Base-by-base conservation (phyloP, 768 basidiomycete species). In the Mycena leptocephala region DNA sequence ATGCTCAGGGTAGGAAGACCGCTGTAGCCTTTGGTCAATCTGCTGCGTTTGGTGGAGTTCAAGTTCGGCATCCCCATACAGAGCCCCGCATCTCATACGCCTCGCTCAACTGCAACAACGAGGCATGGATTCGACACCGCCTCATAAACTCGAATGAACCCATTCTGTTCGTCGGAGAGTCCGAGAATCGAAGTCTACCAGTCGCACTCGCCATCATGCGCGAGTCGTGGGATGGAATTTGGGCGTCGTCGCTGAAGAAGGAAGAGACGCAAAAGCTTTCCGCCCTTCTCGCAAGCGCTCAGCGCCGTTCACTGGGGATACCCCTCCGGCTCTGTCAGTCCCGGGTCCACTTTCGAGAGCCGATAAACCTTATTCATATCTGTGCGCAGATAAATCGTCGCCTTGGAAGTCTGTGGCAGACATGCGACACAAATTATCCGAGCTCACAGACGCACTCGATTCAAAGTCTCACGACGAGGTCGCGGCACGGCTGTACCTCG, bases 1-100 rank as follows among this genome's bases (percentile, higher is more conserved):
- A 96, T 75, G 83, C 87, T 28, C 93, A 95, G 81, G 91, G 91
- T 63, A 90, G 95, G 22, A 96, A 96, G 85, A 92, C 93, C 16
- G 93, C 92, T 13, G 85, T 88, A 63, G 89, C 90, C 55, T 96
- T 95, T 82, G 91, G 90, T 24, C 89, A 89, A 83, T 80, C 90
- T 71, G 81, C 88, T 63, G 81, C 88, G 5, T 92, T 91, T 77
- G 89, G 90, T 67, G 76, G 87, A 35, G 74, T 74, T 74, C 89
- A 72, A 39, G 37, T 39, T 39, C 37, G 14, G 37, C 37, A 39
- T 14, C 37, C 37, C 37, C 14, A 39, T 14, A 39, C 37, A 14
- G 37, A 39, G 37, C 37, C 37, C 37, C 37, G 37, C 37, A 39
- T 39, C 37, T 39, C 37, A 7, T 39, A 39, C 37, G 7, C 37